These are phyloP conservation scores for Cladosporium sp. DNA, from an alignment of 2,329 filamentous ascomycete species.

Conservation along the genomic window DNA sequence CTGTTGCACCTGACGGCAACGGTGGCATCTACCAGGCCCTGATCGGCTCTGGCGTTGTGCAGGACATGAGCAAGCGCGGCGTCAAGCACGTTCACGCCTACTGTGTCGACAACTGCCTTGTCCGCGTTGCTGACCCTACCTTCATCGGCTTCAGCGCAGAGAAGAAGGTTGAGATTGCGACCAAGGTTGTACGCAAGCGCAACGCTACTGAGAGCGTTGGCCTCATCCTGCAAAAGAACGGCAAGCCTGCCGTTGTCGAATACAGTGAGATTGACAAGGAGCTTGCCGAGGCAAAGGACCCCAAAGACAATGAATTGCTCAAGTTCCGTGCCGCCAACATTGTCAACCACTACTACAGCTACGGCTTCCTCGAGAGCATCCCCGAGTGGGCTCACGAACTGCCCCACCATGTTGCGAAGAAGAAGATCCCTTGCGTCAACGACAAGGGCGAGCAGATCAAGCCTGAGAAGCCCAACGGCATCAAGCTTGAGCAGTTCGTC, in stretches of 20 bases:
- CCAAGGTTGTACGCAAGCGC: slow-evolving; percentile 98
- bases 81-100: slow-evolving; percentile 96
- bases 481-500: slow-evolving; percentile 99
- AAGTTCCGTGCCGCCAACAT: slow-evolving; percentile 99
- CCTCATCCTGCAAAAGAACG: slow-evolving; percentile 90
- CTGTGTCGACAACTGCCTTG: slow-evolving; percentile 99
- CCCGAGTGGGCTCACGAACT: slow-evolving; percentile 80
- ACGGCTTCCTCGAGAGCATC: slow-evolving; percentile 85
- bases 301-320: slow-evolving; percentile 73
- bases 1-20: slow-evolving; percentile 94
- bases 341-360: slow-evolving; percentile 99
- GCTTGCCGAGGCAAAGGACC: slow-evolving; percentile 84
- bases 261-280: slow-evolving; percentile 93
- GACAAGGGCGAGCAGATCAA: slow-evolving; percentile 76
- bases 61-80: slow-evolving; percentile 82
- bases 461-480: slow-evolving; percentile 91
- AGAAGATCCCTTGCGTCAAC: slow-evolving; percentile 90
- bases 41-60: slow-evolving; percentile 71
- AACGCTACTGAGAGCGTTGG: slow-evolving; percentile 94
- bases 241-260: slow-evolving; percentile 94
- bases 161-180: slow-evolving; percentile 89
- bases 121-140: slow-evolving; percentile 92
- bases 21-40: slow-evolving; percentile 94
- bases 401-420: slow-evolving; percentile 91
- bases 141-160: slow-evolving; percentile 92